A percentile compares a stretch with the other conserved stretches of the same genome.
phyloP scores from a whole-genome alignment of 257 asterid species.

The Agastache rugosa region DNA sequence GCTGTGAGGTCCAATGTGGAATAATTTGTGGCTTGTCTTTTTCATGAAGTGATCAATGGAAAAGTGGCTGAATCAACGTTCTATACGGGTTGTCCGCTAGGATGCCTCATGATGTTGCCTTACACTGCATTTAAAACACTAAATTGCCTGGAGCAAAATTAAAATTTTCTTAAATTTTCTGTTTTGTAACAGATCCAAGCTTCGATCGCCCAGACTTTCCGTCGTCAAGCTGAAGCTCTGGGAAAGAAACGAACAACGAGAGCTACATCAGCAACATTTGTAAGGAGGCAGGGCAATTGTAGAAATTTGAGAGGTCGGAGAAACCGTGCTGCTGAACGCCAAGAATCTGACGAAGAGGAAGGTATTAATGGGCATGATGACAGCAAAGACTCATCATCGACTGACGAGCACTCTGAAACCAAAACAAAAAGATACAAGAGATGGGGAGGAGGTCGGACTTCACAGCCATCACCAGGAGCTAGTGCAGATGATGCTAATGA shows the following conservation, averaged over 20 bases:
- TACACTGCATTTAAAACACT: conserved; percentile 17
- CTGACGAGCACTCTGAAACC: conserved; percentile 71
- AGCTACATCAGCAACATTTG: conserved; percentile 51
- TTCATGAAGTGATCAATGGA: conserved; percentile 11
- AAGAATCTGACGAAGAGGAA: conserved; percentile 80
- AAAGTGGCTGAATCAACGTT: not conserved
- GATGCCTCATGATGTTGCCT: conserved; percentile 16
- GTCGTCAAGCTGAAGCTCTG: conserved; percentile 83
- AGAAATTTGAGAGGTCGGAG: conserved; percentile 68
- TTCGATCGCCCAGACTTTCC: conserved; percentile 77
- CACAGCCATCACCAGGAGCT: conserved; percentile 63
- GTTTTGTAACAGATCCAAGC: conserved; percentile 71
- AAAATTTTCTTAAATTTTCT: conserved; percentile 25
- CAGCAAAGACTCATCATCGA: conserved; percentile 83
- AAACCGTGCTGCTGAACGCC: conserved; percentile 56
- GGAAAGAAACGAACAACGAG: conserved; percentile 72
- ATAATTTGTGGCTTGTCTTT: conserved; percentile 13
- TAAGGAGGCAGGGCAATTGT: conserved; percentile 61
- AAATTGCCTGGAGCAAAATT: conserved; percentile 13
- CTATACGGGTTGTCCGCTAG: not conserved
- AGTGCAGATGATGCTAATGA: conserved; percentile 66
- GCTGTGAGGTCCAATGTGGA: conserved; percentile 24
- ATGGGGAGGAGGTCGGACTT: conserved; percentile 57
- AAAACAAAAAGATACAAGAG: conserved; percentile 65
- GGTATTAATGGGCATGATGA: conserved; percentile 62